phyloP scores from a whole-genome alignment of 139 green algal species.

The Haematococcus lacustris region DNA sequence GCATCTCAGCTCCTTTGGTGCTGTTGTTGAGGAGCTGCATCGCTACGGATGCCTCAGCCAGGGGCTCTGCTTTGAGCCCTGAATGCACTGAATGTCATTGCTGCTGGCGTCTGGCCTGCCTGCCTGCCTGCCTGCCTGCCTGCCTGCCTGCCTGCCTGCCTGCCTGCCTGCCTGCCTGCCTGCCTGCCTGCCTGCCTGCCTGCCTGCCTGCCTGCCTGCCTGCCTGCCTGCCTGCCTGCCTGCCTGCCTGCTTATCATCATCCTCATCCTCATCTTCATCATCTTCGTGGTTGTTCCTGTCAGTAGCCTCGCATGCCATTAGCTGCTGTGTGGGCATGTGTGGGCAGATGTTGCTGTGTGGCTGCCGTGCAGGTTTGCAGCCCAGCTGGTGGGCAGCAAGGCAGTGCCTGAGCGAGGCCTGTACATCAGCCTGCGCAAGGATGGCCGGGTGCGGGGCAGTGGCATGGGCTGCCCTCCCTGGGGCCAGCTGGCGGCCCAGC shows the following conservation, averaged over 20 bases:
- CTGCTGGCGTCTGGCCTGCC: too few relatives aligned
- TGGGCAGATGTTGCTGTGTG: neutral
- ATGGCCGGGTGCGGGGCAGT: conserved; percentile 62
- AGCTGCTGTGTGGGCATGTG: neutral
- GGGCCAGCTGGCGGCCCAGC: neutral
- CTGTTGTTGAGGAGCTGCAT: too few relatives aligned
- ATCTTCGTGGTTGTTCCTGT: too few relatives aligned
- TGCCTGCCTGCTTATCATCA: conserved; percentile 40
- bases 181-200: neutral
- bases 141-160: too few relatives aligned
- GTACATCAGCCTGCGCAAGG: conserved; percentile 67
- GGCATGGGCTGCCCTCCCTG: conserved; percentile 27
- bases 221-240: neutral
- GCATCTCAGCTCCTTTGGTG: neutral
- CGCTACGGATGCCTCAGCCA: too few relatives aligned
- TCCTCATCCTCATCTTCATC: conserved; percentile 52
- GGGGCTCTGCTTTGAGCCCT: too few relatives aligned
- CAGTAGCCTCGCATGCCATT: neutral
- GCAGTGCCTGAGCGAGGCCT: conserved; percentile 35
- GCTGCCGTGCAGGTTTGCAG: neutral
- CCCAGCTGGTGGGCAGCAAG: conserved; percentile 20
- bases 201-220: neutral
- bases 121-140: too few relatives aligned
- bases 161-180: too few relatives aligned
- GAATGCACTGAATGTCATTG: too few relatives aligned